phyloP scores from a whole-genome alignment of 140 eudicot species.

The Senecio squalidus region DNA sequence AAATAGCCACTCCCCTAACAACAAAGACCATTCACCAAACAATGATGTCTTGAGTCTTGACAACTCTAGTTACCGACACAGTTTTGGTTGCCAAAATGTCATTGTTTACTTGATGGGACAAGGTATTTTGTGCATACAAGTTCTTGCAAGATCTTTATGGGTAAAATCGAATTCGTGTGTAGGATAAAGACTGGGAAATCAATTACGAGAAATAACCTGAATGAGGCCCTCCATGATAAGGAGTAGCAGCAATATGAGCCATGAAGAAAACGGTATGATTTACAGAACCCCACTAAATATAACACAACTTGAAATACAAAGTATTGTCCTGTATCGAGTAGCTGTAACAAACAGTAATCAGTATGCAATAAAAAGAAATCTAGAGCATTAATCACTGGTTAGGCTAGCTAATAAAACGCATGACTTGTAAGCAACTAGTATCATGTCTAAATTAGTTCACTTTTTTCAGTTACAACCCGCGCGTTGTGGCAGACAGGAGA shows the following conservation, averaged over 20 bases:
- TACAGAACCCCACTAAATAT: neutral
- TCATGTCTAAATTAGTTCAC: slow-evolving; percentile 10
- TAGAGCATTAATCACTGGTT: neutral
- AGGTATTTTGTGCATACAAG: no score
- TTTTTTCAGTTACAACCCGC: slow-evolving; percentile 5
- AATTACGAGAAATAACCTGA: slow-evolving; percentile 30
- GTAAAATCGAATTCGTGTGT: no score
- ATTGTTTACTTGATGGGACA: no score
- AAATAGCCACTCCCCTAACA: no score
- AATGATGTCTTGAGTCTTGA: no score
- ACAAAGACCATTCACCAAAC: no score
- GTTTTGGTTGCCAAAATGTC: no score
- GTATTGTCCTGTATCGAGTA: neutral
- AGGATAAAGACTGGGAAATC: no score
- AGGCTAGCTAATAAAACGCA: neutral
- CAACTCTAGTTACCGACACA: no score
- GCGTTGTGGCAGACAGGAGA: neutral
- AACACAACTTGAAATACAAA: slow-evolving; percentile 11
- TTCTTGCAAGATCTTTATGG: no score
- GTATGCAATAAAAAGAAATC: no score
- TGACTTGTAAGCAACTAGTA: slow-evolving; percentile 8
- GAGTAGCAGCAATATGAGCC: slow-evolving; percentile 36
- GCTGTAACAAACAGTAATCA: neutral
- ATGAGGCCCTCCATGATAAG: slow-evolving; percentile 29
- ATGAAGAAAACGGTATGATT: slow-evolving; percentile 25